A percentile compares a stretch with the other conserved stretches of the same genome.
These are phyloP conservation scores for Hymenoscyphus occultus DNA, from an alignment of 2,329 filamentous ascomycete genomes.

Conservation along the genomic window DNA sequence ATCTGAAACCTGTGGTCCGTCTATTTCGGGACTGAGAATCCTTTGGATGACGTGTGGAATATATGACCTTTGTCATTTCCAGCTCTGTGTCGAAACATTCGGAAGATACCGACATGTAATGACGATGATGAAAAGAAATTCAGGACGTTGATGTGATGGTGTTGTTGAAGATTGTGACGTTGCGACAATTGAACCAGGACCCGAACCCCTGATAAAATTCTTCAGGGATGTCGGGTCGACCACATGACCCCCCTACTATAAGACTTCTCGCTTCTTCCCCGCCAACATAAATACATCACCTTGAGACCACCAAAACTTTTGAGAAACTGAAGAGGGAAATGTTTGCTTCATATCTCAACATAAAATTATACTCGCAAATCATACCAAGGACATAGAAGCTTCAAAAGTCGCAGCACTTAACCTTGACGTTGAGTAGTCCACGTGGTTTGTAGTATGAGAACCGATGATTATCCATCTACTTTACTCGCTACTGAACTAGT, in stretches of 20 bases:
- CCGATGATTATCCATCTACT: too few relatives aligned
- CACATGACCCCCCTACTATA: neutral
- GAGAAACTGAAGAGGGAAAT: too few relatives aligned
- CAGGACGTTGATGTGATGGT: neutral
- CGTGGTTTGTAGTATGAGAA: too few relatives aligned
- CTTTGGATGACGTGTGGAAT: neutral
- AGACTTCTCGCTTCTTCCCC: neutral
- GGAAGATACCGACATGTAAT: neutral
- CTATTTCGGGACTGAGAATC: neutral
- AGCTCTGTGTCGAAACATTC: neutral
- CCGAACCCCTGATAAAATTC: neutral
- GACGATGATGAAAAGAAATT: neutral
- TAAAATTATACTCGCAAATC: too few relatives aligned
- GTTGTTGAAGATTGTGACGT: neutral
- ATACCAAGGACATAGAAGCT: too few relatives aligned
- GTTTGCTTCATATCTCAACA: too few relatives aligned
- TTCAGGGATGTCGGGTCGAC: neutral
- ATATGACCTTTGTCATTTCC: neutral
- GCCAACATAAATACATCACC: neutral
- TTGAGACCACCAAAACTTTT: neutral
- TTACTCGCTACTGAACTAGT: too few relatives aligned
- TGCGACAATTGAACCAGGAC: neutral
- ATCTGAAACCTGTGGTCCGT: neutral
- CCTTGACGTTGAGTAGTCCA: too few relatives aligned
- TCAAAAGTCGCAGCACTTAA: too few relatives aligned